Conservation (phyloP, 306 rosid genomes). For the Medicago arabica region DNA sequence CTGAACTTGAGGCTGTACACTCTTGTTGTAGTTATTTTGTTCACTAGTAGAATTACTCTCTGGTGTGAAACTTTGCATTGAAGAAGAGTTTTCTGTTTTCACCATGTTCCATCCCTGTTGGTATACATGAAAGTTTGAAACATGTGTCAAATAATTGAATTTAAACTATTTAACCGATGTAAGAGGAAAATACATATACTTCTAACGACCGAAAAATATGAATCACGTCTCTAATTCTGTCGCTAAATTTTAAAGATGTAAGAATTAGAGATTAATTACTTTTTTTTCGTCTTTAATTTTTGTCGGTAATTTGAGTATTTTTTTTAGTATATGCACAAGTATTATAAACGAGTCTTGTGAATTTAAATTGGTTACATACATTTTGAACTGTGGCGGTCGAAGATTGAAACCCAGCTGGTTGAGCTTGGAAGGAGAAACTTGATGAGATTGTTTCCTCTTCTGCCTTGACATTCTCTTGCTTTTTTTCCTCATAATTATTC, state of each 20-base stretch:
- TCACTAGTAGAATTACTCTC: conserved; percentile 41
- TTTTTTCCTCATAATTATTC: conserved; percentile 47
- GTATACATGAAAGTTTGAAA: conserved; percentile 34
- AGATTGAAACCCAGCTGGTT: conserved; percentile 51
- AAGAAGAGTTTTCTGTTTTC: conserved; percentile 60
- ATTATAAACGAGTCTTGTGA: not conserved
- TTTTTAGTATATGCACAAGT: not conserved
- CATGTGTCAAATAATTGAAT: conserved; percentile 13
- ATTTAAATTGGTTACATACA: conserved; percentile 47
- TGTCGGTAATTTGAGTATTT: not conserved
- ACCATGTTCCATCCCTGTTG: conserved; percentile 63
- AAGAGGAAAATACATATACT: not conserved
- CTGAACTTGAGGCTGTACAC: conserved; percentile 53
- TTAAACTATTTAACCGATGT: not conserved
- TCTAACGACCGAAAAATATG: not conserved
- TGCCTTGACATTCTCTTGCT: conserved; percentile 58
- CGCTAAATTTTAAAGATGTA: too few species aligned
- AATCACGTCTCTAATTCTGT: not conserved
- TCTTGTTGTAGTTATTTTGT: conserved; percentile 45
- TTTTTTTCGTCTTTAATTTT: not conserved
- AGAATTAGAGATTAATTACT: too few species aligned
- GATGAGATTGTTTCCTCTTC: conserved; percentile 63
- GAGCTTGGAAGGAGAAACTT: conserved; percentile 69
- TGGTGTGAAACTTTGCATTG: conserved; percentile 51
- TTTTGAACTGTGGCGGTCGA: not conserved